These are phyloP conservation scores for Uronychia setigera DNA, from an alignment of 73 alveolate species.

Conservation along the genomic window DNA sequence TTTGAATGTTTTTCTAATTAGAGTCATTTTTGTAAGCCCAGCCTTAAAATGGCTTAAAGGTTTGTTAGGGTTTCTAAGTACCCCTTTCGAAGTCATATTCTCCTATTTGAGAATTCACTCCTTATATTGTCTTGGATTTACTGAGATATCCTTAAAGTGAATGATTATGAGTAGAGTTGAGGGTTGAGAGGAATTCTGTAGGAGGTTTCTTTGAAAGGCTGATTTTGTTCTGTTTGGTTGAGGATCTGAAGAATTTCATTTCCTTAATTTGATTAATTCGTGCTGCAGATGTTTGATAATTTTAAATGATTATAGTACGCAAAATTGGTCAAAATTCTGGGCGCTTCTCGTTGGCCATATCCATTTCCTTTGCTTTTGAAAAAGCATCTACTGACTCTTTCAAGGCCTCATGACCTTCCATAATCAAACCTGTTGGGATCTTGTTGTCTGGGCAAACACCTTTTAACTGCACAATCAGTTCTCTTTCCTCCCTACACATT, in stretches of 20 bases:
- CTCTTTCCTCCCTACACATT: constrained; percentile 2
- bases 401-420: constrained; percentile 22
- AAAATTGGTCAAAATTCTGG: no score
- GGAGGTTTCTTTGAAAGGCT: no score
- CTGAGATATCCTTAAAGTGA: background rate
- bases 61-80: no score
- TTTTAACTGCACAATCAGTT: constrained; percentile 2
- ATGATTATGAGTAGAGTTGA: no score
- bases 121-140: no score
- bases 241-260: no score
- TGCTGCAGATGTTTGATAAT: no score
- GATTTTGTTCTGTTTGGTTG: no score
- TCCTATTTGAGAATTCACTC: no score
- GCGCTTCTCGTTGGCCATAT: constrained; percentile 39
- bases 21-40: background rate
- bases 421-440: constrained; percentile 10
- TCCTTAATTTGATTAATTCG: no score
- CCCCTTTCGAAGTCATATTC: background rate
- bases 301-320: no score
- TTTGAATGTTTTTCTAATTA: background rate
- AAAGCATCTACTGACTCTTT: constrained; percentile 55
- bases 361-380: constrained; percentile 44
- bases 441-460: constrained; percentile 16
- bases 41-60: background rate
- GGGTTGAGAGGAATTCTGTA: no score